Evolutionary conservation across 2,329 filamentous ascomycete genomes (phyloP).

Genomic region (Balansia obtecta): DNA sequence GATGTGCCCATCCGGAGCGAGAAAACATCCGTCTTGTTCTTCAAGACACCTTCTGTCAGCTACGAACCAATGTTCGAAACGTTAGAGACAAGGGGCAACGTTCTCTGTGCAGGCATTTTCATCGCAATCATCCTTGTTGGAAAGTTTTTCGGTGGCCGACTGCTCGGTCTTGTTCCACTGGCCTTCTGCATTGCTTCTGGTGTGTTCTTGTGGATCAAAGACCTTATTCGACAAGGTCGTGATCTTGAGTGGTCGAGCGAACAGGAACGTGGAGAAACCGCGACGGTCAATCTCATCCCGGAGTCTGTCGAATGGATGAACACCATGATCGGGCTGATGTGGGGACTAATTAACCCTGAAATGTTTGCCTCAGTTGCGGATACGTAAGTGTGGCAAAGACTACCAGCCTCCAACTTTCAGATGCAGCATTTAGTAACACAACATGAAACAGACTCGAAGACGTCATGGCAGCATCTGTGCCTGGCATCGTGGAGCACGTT

Average conservation of each 20-base stretch:
- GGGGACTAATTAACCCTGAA: slow-evolving; percentile 88
- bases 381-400: slow-evolving; percentile 32
- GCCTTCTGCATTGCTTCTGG: slow-evolving; percentile 60
- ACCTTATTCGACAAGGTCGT: slow-evolving; percentile 68
- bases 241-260: slow-evolving; percentile 84
- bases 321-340: slow-evolving; percentile 68
- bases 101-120: slow-evolving; percentile 59
- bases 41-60: slow-evolving; percentile 80
- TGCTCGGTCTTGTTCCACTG: slow-evolving; percentile 66
- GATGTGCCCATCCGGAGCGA: slow-evolving; percentile 94
- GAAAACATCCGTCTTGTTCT: slow-evolving; percentile 92
- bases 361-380: slow-evolving; percentile 92
- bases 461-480: slow-evolving; percentile 93
- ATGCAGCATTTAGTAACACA: too few species aligned
- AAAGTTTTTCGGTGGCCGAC: slow-evolving; percentile 63
- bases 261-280: slow-evolving; percentile 70
- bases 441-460: slow-evolving; percentile 38
- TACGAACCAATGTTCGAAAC: slow-evolving; percentile 78
- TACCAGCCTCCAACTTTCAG: too few species aligned
- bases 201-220: slow-evolving; percentile 82
- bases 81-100: slow-evolving; percentile 62
- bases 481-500: slow-evolving; percentile 84
- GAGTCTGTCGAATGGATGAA: slow-evolving; percentile 97
- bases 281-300: slow-evolving; percentile 77
- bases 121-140: slow-evolving; percentile 65